Evolutionary conservation across 768 basidiomycete species (phyloP).

Genomic region (Hericium coralloides): DNA sequence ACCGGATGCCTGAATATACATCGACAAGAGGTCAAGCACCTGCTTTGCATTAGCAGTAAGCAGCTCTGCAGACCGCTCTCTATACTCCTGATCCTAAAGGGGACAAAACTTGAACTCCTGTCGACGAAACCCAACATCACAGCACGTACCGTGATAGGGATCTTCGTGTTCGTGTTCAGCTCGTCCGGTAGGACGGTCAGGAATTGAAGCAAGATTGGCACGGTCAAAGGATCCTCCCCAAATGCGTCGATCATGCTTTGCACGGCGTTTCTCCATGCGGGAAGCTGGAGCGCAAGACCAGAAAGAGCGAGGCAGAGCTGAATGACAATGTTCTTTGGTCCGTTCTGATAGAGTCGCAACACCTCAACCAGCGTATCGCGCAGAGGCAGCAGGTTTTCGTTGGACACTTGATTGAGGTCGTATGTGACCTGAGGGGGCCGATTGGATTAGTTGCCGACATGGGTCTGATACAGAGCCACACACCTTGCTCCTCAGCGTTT

Average conservation of each 20-base stretch:
- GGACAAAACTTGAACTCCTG: not conserved
- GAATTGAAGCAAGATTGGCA: slow-evolving; percentile 81
- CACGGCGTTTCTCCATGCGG: slow-evolving; percentile 76
- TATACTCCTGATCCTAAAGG: slow-evolving; percentile 66
- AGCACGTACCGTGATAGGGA: slow-evolving; percentile 74
- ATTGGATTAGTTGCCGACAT: slow-evolving; percentile 3
- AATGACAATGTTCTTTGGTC: slow-evolving; percentile 76
- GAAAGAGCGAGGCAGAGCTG: slow-evolving; percentile 88
- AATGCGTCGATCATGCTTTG: slow-evolving; percentile 76
- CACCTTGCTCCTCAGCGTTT: slow-evolving; percentile 93
- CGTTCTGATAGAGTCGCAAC: slow-evolving; percentile 60
- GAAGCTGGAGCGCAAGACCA: slow-evolving; percentile 84
- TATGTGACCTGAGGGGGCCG: slow-evolving; percentile 71
- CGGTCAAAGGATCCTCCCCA: slow-evolving; percentile 77
- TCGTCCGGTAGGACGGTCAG: slow-evolving; percentile 90
- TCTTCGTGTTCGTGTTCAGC: slow-evolving; percentile 69
- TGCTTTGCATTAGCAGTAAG: slow-evolving; percentile 60
- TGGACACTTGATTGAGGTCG: slow-evolving; percentile 84
- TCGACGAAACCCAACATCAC: not conserved
- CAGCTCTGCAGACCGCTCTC: slow-evolving; percentile 47
- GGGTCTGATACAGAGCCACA: slow-evolving; percentile 18
- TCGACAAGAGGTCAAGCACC: slow-evolving; percentile 68
- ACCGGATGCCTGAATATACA: slow-evolving; percentile 91
- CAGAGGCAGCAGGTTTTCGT: slow-evolving; percentile 61
- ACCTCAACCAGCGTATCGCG: slow-evolving; percentile 82